Evolutionary conservation across 2,329 filamentous ascomycete species (phyloP), one percentile per base, ranked within the genome.

Genomic region (Stagonosporopsis cucurbitacearum): DNA sequence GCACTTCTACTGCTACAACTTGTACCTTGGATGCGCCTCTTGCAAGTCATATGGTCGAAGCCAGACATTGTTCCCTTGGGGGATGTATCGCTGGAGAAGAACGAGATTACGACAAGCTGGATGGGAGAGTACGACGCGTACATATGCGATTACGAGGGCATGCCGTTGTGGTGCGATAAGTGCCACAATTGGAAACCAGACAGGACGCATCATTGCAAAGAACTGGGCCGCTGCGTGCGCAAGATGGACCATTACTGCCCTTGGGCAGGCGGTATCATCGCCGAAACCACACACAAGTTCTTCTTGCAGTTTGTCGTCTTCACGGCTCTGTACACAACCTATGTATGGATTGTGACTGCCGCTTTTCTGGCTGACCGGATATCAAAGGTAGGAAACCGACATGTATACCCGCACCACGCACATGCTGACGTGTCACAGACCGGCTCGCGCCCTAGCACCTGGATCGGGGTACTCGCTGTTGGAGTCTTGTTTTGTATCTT

Each of bases 231-330:
- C 39, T 98, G 94, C 69, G 89, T 96, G 20, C 80, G 84, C 36
- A 95, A 95, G 68, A 95, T 97, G 89, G 94, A 98, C 61, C 94
- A 98, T 71, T 95, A 93, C 68, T 99, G 95, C 69, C 95, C 94
- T 0, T 98, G 87, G 86, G 93, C 96, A n/a, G 94, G 94, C 4
- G 95, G 94, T 20, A 90, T 96, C 62, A 88, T 99, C 9, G 89
- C 87, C 0, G 93, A 97, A 73, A 92, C 86, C 1, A 81, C 88
- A 2, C 93, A 94, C 79, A 97, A 97, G 68, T 97, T 91, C 76
- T 98, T 99, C 70, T 80, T 92, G 11, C 95, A 97, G 64, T 96
- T 97, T 69, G 86, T 87, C 15, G 82, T 85, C 39, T 96, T 95
- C 72, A 86, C 86, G 1, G 78, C 85, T 4, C 66, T 91, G 4